Evolutionary conservation across 73 alveolate species (phyloP).

Genomic region (Tetrahymena elliotti): DNA sequence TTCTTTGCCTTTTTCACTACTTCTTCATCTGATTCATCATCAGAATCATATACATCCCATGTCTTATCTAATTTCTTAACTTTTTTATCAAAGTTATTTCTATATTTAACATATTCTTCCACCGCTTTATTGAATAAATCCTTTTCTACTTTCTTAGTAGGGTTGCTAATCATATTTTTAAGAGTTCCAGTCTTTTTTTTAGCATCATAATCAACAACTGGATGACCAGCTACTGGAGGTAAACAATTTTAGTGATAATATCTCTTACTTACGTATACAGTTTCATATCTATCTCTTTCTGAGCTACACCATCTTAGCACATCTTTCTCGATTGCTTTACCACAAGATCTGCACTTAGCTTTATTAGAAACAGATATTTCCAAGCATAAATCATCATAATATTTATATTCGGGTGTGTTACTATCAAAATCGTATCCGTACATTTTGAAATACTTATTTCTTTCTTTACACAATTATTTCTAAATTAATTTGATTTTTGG

Average conservation of each 20-base stretch:
- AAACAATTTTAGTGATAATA: conserved; percentile 3
- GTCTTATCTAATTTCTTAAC: not conserved
- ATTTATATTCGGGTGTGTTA: not conserved
- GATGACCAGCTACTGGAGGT: conserved; percentile 6
- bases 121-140: not conserved
- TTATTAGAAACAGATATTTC: not conserved
- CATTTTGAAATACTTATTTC: not conserved
- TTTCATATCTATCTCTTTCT: not conserved
- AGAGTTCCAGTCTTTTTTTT: not conserved
- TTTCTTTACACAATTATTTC: not conserved
- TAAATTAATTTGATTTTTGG: not conserved
- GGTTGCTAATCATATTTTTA: not conserved
- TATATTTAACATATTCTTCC: not conserved
- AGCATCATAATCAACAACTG: not conserved
- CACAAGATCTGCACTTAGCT: conserved; percentile 1
- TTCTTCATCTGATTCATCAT: not conserved
- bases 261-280: not conserved
- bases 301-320: not conserved
- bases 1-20: not conserved
- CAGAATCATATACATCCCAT: not conserved
- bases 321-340: not conserved
- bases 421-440: not conserved
- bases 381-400: not conserved
- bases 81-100: not conserved
- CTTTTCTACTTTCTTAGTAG: not conserved